These are phyloP conservation scores for Jatropha multifida DNA, from an alignment of 441 rosid genomes.

Conservation along the genomic window DNA sequence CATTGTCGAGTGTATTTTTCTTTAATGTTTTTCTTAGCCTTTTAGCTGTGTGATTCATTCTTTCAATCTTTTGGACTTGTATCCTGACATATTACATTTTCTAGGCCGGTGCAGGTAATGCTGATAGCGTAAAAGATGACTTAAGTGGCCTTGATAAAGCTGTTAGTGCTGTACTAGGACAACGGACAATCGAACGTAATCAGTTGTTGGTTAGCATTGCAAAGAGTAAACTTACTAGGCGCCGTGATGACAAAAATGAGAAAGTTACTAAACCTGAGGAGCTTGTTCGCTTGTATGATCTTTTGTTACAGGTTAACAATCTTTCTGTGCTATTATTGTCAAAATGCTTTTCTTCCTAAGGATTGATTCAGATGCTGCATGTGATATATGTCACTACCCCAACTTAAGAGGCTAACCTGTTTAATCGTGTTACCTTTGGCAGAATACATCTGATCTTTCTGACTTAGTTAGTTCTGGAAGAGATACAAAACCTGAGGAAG, in stretches of 20 bases:
- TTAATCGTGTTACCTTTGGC: conserved; percentile 32
- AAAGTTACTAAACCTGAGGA: conserved; percentile 93
- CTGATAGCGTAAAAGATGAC: conserved; percentile 91
- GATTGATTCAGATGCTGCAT: conserved; percentile 1
- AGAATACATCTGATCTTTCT: conserved; percentile 94
- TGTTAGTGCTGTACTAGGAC: conserved; percentile 84
- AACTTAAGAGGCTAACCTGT: conserved; percentile 20
- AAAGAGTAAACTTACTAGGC: conserved; percentile 79
- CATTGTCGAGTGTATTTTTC: not conserved
- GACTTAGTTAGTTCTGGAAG: conserved; percentile 97
- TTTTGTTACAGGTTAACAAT: conserved; percentile 70
- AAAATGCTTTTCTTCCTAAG: conserved; percentile 15
- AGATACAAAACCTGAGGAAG: conserved; percentile 89
- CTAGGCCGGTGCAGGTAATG: conserved; percentile 90
- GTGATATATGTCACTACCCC: not conserved
- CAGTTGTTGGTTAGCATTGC: conserved; percentile 85
- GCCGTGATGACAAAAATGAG: conserved; percentile 88
- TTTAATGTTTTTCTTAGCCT: not conserved
- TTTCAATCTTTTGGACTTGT: conserved; percentile 18
- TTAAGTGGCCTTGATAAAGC: conserved; percentile 97
- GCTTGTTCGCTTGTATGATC: conserved; percentile 95
- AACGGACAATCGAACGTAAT: conserved; percentile 91
- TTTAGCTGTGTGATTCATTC: not conserved
- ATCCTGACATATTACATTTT: conserved; percentile 32
- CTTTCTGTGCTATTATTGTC: not conserved